Conservation (phyloP, 768 basidiomycete species). For the Porpolomopsis calyptriformis region DNA sequence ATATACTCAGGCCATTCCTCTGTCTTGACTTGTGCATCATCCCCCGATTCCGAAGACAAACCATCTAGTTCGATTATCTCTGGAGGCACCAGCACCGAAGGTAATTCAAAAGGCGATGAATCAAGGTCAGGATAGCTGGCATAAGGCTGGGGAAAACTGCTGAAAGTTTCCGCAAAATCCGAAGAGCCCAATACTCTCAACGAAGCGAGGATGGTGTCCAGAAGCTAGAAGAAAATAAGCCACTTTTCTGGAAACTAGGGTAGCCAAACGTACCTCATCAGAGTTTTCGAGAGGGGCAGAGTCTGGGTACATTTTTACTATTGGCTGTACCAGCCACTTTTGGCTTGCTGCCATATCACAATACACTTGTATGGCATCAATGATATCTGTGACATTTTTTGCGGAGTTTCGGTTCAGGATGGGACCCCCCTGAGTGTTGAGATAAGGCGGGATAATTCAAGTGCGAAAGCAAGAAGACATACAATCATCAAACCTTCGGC, state of each 20-base stretch:
- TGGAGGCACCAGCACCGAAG: conserved; percentile 75
- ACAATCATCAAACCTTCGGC: conserved; percentile 74
- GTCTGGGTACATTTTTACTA: conserved; percentile 40
- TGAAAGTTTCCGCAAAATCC: conserved; percentile 46
- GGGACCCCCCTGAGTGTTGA: conserved; percentile 48
- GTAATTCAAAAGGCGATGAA: conserved; percentile 52
- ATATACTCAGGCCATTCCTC: conserved; percentile 76
- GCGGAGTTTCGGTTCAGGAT: conserved; percentile 51
- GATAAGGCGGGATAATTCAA: background rate
- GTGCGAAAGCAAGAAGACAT: conserved; percentile 12
- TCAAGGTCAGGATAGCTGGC: conserved; percentile 35
- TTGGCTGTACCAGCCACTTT: conserved; percentile 59
- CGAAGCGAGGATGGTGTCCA: conserved; percentile 60
- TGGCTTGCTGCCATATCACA: conserved; percentile 47
- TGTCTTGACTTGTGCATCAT: conserved; percentile 61
- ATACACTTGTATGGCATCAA: conserved; percentile 61
- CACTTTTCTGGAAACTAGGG: background rate
- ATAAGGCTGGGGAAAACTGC: conserved; percentile 60
- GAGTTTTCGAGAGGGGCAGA: conserved; percentile 35
- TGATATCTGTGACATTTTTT: conserved; percentile 53
- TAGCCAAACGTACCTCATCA: conserved; percentile 44
- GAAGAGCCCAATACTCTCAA: conserved; percentile 51
- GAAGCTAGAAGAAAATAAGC: conserved; percentile 36
- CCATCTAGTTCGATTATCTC: conserved; percentile 77
- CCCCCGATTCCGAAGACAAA: conserved; percentile 55